Evolutionary conservation across 2,329 filamentous ascomycete genomes (phyloP).

Genomic region (Diaporthe humulicola): DNA sequence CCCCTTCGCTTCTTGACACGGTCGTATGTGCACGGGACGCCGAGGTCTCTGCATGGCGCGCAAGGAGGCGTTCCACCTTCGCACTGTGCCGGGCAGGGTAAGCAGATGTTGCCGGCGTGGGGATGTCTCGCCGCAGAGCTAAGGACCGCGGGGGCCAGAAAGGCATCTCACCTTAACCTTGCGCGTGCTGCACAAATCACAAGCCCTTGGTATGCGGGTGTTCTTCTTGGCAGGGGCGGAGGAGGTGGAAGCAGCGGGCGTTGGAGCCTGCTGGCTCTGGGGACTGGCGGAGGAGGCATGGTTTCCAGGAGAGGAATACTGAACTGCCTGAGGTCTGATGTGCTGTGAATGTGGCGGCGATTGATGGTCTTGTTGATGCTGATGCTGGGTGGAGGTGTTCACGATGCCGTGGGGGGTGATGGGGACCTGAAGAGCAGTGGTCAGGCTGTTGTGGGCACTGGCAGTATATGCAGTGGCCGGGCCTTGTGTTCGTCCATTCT

Average conservation of each 20-base stretch:
- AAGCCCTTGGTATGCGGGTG: slow-evolving; percentile 69
- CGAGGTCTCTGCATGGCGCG: slow-evolving; percentile 67
- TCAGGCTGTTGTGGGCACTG: slow-evolving; percentile 26
- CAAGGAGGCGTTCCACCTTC: slow-evolving; percentile 70
- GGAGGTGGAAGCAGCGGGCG: slow-evolving; percentile 20
- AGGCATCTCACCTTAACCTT: slow-evolving; percentile 65
- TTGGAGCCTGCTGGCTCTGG: slow-evolving; percentile 31
- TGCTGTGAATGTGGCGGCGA: slow-evolving; percentile 20
- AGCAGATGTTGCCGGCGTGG: slow-evolving; percentile 17
- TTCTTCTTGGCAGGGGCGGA: slow-evolving; percentile 53
- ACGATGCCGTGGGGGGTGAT: slow-evolving; percentile 36
- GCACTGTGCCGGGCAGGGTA: slow-evolving; percentile 52
- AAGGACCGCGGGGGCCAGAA: neutral
- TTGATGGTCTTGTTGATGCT: slow-evolving; percentile 22
- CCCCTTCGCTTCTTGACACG: slow-evolving; percentile 71
- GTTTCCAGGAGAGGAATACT: slow-evolving; percentile 25
- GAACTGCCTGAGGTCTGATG: neutral
- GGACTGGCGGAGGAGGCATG: slow-evolving; percentile 28
- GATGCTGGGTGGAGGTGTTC: slow-evolving; percentile 34
- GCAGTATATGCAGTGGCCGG: slow-evolving; percentile 25
- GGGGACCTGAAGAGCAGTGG: slow-evolving; percentile 20
- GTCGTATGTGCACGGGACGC: slow-evolving; percentile 70
- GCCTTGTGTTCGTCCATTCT: slow-evolving; percentile 16
- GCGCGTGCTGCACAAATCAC: slow-evolving; percentile 72
- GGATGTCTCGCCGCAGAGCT: neutral